Conservation (phyloP, 176 grass and related monocot genomes). For the Miscanthus lutarioriparius region DNA sequence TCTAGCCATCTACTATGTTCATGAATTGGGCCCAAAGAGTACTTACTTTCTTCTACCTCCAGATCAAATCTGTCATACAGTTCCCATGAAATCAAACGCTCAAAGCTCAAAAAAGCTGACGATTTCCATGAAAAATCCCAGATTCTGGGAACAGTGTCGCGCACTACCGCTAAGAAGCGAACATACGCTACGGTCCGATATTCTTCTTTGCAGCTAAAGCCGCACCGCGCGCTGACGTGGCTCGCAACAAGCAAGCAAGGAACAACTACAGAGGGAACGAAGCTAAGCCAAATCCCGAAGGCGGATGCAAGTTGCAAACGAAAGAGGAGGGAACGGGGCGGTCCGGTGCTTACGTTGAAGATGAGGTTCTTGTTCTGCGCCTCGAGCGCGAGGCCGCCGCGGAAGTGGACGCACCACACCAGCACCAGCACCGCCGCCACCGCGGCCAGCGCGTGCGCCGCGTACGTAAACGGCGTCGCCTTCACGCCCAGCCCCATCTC, state of each 20-base stretch:
- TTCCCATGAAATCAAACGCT: background rate
- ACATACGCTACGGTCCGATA: background rate
- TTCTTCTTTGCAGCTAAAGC: slow-evolving; percentile 8
- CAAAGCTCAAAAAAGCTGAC: background rate
- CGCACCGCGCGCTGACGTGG: background rate
- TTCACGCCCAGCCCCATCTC: slow-evolving; percentile 48
- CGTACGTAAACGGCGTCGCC: slow-evolving; percentile 72
- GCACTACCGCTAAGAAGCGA: background rate
- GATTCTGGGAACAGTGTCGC: background rate
- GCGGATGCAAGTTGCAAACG: background rate
- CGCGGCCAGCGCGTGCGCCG: slow-evolving; percentile 59
- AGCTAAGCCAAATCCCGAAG: background rate
- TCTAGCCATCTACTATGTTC: too few species aligned
- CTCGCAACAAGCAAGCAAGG: slow-evolving; percentile 19
- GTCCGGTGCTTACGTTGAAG: slow-evolving; percentile 62
- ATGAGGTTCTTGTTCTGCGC: slow-evolving; percentile 85
- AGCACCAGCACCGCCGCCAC: slow-evolving; percentile 70
- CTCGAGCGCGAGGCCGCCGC: slow-evolving; percentile 80
- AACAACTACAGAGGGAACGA: background rate
- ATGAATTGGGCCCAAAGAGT: too few species aligned
- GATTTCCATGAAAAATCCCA: background rate
- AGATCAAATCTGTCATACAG: background rate
- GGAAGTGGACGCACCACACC: slow-evolving; percentile 87
- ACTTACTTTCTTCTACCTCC: background rate
- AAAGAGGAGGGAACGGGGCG: too few species aligned